phyloP scores from a whole-genome alignment of 768 basidiomycete species.

The Lepiota venenata region DNA sequence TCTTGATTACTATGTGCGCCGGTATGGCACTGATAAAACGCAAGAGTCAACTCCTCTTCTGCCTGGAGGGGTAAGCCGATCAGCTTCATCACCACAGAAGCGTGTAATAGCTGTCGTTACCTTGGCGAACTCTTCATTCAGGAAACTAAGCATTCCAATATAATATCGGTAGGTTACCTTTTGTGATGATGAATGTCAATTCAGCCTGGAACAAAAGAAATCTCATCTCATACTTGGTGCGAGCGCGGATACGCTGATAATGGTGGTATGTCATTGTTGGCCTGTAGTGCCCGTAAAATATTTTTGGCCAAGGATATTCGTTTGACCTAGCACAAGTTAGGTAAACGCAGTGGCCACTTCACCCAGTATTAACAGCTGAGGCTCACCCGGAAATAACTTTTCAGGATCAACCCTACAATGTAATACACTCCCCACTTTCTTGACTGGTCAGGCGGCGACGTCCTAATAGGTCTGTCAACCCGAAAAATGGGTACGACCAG shows the following conservation, averaged over 20 bases:
- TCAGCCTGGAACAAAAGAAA: background rate
- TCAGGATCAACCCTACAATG: constrained; percentile 85
- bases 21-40: constrained; percentile 80
- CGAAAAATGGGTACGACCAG: background rate
- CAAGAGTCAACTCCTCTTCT: constrained; percentile 82
- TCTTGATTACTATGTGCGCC: constrained; percentile 75
- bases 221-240: constrained; percentile 61
- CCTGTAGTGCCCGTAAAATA: constrained; percentile 84
- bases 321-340: constrained; percentile 57
- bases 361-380: background rate
- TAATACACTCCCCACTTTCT: constrained; percentile 93
- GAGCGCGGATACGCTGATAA: constrained; percentile 73
- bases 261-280: constrained; percentile 81
- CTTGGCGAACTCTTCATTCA: constrained; percentile 89
- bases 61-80: constrained; percentile 41
- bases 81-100: constrained; percentile 5
- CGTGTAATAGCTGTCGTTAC: constrained; percentile 28
- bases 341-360: background rate
- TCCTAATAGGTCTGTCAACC: constrained; percentile 32
- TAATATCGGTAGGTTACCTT: constrained; percentile 96
- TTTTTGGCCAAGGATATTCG: constrained; percentile 90
- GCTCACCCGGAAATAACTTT: constrained; percentile 90
- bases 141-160: constrained; percentile 89
- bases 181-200: constrained; percentile 15
- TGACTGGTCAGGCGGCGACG: constrained; percentile 67